Evolutionary conservation across 2,329 filamentous ascomycete genomes (phyloP).

Genomic region (Nothomitra cinnamomea): DNA sequence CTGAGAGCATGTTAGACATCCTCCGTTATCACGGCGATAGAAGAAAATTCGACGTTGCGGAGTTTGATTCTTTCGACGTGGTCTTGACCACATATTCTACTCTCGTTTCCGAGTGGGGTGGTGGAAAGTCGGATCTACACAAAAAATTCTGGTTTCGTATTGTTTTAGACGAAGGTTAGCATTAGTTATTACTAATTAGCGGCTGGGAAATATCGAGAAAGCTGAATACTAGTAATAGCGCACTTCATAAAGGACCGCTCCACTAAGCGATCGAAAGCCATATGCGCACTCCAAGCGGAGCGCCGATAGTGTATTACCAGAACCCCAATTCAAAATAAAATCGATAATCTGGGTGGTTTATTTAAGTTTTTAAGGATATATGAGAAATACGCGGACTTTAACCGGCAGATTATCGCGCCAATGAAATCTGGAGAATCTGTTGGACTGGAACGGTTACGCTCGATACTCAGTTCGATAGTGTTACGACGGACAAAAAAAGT

Average conservation of each 20-base stretch:
- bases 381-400: neutral
- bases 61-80: constrained; percentile 46
- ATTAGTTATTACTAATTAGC: neutral
- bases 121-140: constrained; percentile 9
- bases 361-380: neutral
- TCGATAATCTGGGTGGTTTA: neutral
- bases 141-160: constrained; percentile 17
- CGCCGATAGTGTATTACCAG: constrained; percentile 12
- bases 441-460: neutral
- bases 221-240: too few species aligned
- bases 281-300: constrained; percentile 6
- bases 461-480: neutral
- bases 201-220: neutral
- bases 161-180: constrained; percentile 19
- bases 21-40: constrained; percentile 43
- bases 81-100: constrained; percentile 68
- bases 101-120: constrained; percentile 37
- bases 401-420: neutral
- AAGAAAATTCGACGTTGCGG: constrained; percentile 36
- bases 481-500: neutral
- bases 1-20: neutral
- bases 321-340: constrained; percentile 12
- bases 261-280: constrained; percentile 10
- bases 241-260: constrained; percentile 9
- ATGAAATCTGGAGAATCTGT: neutral